Evolutionary conservation across 2,329 filamentous ascomycete species (phyloP).

Genomic region (Cladosporium halotolerans): DNA sequence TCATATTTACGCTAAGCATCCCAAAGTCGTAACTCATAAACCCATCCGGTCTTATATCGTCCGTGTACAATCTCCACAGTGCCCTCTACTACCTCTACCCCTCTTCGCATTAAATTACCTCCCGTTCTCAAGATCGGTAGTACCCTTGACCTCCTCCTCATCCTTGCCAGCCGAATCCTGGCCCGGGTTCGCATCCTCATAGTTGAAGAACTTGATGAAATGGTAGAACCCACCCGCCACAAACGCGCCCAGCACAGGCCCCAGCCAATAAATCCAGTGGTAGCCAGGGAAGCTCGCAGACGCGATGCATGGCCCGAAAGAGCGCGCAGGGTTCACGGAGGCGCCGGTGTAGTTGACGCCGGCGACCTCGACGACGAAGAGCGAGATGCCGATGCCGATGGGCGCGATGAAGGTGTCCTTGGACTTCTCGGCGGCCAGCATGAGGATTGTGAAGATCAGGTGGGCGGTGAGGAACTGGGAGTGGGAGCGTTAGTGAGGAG

Average conservation of each 20-base stretch:
- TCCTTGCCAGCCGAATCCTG: constrained; percentile 18
- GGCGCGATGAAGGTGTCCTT: constrained; percentile 42
- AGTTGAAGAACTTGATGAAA: constrained; percentile 25
- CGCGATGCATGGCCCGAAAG: constrained; percentile 29
- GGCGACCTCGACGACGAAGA: constrained; percentile 47
- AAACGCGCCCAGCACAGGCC: constrained; percentile 20
- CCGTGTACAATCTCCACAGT: not conserved
- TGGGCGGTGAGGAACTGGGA: constrained; percentile 31
- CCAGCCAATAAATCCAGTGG: constrained; percentile 29
- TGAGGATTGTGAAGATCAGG: constrained; percentile 37
- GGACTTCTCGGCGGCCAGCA: constrained; percentile 36
- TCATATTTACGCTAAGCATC: not conserved
- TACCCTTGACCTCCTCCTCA: not conserved
- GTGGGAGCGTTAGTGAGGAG: not conserved
- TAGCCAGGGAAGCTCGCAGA: constrained; percentile 23
- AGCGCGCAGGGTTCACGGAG: constrained; percentile 29
- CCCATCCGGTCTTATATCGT: not conserved
- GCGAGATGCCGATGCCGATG: constrained; percentile 41
- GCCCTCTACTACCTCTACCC: not conserved
- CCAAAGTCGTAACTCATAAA: not conserved
- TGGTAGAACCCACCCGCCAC: constrained; percentile 22
- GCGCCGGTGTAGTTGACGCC: constrained; percentile 31
- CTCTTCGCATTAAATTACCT: not conserved
- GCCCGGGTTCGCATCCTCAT: constrained; percentile 26
- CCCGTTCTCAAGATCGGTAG: not conserved